Conservation (phyloP, 176 grass and related monocot species). For the Otatea glauca region DNA sequence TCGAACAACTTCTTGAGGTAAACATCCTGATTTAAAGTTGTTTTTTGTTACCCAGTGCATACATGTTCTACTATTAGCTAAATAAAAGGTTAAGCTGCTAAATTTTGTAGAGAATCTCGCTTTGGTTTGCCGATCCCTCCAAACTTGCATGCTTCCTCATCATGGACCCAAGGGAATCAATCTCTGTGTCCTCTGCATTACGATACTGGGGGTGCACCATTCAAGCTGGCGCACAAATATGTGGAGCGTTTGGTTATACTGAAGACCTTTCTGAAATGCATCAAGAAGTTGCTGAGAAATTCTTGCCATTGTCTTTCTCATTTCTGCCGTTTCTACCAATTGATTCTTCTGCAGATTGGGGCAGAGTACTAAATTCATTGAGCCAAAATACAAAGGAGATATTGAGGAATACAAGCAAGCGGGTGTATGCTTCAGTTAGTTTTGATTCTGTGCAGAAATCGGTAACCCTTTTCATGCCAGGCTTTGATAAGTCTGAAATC, state of each 20-base stretch:
- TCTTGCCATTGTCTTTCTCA: conserved; percentile 69
- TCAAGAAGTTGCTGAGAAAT: conserved; percentile 61
- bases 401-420: conserved; percentile 39
- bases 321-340: conserved; percentile 57
- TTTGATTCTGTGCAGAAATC: conserved; percentile 78
- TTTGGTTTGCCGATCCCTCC: conserved; percentile 67
- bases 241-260: conserved; percentile 76
- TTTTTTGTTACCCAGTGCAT: not conserved
- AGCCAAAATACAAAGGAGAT: conserved; percentile 58
- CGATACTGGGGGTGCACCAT: conserved; percentile 95
- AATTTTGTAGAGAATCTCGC: conserved; percentile 60
- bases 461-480: conserved; percentile 85
- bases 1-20: conserved; percentile 79
- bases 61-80: conserved; percentile 6
- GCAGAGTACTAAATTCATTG: conserved; percentile 44
- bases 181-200: conserved; percentile 67
- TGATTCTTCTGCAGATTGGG: conserved; percentile 58
- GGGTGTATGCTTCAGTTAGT: conserved; percentile 57
- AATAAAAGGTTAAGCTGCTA: not conserved
- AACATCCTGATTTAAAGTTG: not conserved
- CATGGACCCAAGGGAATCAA: conserved; percentile 59
- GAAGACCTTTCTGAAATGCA: conserved; percentile 53
- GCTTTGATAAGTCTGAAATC: conserved; percentile 92
- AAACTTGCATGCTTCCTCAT: conserved; percentile 88
- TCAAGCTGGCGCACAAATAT: conserved; percentile 81